Evolutionary conservation across 345 rosid genomes (phyloP).

Genomic region (Gossypium thurberi): DNA sequence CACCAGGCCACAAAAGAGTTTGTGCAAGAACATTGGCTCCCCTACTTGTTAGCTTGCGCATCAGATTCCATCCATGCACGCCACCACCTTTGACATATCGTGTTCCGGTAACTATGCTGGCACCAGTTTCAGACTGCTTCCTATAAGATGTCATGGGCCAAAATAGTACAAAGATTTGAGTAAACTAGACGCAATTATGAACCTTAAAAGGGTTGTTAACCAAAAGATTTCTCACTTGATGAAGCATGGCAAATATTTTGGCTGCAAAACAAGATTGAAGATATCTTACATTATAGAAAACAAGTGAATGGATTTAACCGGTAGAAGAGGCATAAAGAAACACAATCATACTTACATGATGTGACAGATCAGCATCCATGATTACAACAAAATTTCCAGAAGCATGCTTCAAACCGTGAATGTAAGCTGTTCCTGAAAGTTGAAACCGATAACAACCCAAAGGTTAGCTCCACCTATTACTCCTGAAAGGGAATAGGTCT

Average conservation of each 20-base stretch:
- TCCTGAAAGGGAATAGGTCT: neutral
- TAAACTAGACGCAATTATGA: neutral
- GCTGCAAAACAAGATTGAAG: slow-evolving; percentile 48
- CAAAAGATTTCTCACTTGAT: slow-evolving; percentile 55
- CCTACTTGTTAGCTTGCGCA: slow-evolving; percentile 94
- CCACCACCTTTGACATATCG: slow-evolving; percentile 82
- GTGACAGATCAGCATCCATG: slow-evolving; percentile 99
- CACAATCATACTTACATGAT: slow-evolving; percentile 62
- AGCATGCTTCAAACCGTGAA: slow-evolving; percentile 86
- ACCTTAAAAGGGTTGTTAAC: slow-evolving; percentile 6
- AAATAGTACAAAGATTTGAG: slow-evolving; percentile 12
- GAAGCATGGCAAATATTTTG: slow-evolving; percentile 86
- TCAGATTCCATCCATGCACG: slow-evolving; percentile 94
- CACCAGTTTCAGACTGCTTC: slow-evolving; percentile 86
- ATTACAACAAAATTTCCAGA: slow-evolving; percentile 87
- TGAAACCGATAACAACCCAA: neutral
- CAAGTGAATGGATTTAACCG: neutral
- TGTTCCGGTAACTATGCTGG: slow-evolving; percentile 90
- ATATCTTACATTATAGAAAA: slow-evolving; percentile 3
- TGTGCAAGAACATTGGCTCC: slow-evolving; percentile 97
- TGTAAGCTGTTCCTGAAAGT: slow-evolving; percentile 77
- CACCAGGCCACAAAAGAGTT: slow-evolving; percentile 95
- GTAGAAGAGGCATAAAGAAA: neutral
- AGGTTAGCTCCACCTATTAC: neutral
- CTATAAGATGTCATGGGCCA: slow-evolving; percentile 25